These are phyloP conservation scores for Quercus cerris DNA, from an alignment of 306 rosid species.

Conservation along the genomic window DNA sequence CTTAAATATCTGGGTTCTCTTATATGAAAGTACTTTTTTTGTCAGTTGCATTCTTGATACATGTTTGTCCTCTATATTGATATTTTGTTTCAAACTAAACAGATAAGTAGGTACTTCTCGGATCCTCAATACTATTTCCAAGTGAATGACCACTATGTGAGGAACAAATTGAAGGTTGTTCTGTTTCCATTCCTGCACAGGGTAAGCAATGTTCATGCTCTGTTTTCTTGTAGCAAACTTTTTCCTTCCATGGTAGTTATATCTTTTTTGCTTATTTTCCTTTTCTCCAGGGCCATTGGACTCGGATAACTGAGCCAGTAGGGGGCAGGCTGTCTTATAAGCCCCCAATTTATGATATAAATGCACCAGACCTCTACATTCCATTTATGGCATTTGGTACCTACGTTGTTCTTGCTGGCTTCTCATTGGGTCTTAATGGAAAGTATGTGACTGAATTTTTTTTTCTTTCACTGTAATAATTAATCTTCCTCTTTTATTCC, in stretches of 20 bases:
- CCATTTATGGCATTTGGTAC: slow-evolving; percentile 98
- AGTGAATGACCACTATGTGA: slow-evolving; percentile 91
- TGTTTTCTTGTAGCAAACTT: slow-evolving; percentile 1
- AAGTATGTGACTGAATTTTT: slow-evolving; percentile 46
- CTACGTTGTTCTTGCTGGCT: slow-evolving; percentile 90
- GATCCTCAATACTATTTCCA: slow-evolving; percentile 98
- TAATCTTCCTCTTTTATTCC: background rate
- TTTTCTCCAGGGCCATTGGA: slow-evolving; percentile 89
- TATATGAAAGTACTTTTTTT: background rate
- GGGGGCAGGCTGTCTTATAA: slow-evolving; percentile 96
- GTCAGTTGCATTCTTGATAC: background rate
- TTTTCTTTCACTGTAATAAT: background rate
- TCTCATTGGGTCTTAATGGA: slow-evolving; percentile 89
- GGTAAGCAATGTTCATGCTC: slow-evolving; percentile 44
- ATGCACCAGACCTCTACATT: slow-evolving; percentile 94
- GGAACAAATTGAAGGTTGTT: slow-evolving; percentile 96
- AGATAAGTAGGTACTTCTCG: slow-evolving; percentile 89
- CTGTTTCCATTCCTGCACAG: slow-evolving; percentile 91
- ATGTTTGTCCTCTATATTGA: background rate
- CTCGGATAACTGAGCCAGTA: slow-evolving; percentile 91
- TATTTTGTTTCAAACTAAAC: slow-evolving; percentile 25
- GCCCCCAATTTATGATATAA: slow-evolving; percentile 92
- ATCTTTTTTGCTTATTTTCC: slow-evolving; percentile 18
- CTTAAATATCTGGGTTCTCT: background rate
- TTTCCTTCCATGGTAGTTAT: background rate